phyloP scores from a whole-genome alignment of 2,329 filamentous ascomycete genomes.

The Tolypocladium tropicale region DNA sequence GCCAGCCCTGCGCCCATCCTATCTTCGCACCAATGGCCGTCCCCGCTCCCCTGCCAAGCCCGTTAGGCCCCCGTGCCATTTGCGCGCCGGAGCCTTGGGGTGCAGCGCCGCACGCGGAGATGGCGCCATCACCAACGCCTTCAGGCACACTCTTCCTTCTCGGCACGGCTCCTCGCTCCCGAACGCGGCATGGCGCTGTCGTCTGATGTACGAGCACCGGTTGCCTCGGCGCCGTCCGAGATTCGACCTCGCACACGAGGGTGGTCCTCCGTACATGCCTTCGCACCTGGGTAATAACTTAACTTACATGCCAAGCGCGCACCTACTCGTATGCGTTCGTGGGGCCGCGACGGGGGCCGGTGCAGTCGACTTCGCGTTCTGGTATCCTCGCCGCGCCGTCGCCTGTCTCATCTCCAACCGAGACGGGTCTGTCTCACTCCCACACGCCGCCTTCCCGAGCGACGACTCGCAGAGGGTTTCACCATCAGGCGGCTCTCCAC shows the following conservation, averaged over 20 bases:
- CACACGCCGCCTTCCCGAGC: background rate
- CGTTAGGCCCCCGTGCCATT: background rate
- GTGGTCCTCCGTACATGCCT: no score
- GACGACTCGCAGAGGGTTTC: background rate
- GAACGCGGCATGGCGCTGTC: no score
- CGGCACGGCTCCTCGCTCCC: no score
- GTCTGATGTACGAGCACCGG: no score
- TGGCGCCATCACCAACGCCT: background rate
- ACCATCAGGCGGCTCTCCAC: background rate
- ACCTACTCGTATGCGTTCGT: no score
- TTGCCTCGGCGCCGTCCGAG: no score
- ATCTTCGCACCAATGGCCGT: background rate
- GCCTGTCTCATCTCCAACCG: background rate
- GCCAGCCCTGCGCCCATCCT: background rate
- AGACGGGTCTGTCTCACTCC: background rate
- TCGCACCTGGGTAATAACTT: no score
- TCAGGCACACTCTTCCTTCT: no score
- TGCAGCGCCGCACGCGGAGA: background rate
- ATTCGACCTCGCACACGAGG: no score
- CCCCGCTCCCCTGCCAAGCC: slow-evolving; percentile 2
- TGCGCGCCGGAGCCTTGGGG: background rate
- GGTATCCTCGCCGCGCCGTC: background rate
- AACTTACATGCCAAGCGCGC: no score
- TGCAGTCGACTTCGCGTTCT: no score
- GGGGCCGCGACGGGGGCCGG: no score